Percentiles rank a stretch among this genome's conserved stretches.
phyloP scores from a whole-genome alignment of 2,329 filamentous ascomycete species.

The Fusarium sp. region DNA sequence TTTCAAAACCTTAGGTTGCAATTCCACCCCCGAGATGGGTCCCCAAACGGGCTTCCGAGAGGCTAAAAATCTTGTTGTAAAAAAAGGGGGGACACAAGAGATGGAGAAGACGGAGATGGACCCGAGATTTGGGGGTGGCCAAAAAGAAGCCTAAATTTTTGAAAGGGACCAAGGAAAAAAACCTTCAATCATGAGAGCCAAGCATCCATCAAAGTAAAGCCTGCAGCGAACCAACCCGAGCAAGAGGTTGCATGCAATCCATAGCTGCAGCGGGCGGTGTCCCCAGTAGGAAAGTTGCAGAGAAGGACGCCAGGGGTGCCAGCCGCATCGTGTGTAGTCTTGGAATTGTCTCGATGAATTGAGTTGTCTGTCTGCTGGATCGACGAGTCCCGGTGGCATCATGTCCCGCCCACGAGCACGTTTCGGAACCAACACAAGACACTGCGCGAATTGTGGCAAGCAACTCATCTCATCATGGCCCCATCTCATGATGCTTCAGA shows the following conservation, averaged over 20 bases:
- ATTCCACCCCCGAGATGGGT: conserved; percentile 5
- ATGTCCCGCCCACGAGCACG: conserved; percentile 24
- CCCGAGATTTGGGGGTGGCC: conserved; percentile 21
- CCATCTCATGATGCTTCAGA: conserved; percentile 7
- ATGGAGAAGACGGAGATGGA: no score
- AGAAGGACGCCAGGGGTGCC: conserved; percentile 13
- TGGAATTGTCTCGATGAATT: conserved; percentile 10
- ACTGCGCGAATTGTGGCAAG: conserved; percentile 19
- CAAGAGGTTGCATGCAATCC: conserved; percentile 13
- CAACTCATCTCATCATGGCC: conserved; percentile 12
- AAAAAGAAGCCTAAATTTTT: conserved; percentile 15
- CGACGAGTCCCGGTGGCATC: conserved; percentile 21
- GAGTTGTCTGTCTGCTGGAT: conserved; percentile 9
- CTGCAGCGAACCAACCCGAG: conserved; percentile 8
- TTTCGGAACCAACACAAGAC: conserved; percentile 27
- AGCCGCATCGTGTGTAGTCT: conserved; percentile 6
- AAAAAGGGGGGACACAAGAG: not conserved
- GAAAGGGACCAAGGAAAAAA: no score
- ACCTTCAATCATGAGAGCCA: conserved; percentile 1
- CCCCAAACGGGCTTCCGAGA: conserved; percentile 20
- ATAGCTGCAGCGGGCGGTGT: conserved; percentile 1
- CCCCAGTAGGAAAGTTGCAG: conserved; percentile 20
- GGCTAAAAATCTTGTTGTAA: conserved; percentile 19
- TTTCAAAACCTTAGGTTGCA: conserved; percentile 17
- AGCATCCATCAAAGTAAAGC: not conserved